Conservation (phyloP, 2,329 filamentous ascomycete genomes). For the Alternaria consortialis region DNA sequence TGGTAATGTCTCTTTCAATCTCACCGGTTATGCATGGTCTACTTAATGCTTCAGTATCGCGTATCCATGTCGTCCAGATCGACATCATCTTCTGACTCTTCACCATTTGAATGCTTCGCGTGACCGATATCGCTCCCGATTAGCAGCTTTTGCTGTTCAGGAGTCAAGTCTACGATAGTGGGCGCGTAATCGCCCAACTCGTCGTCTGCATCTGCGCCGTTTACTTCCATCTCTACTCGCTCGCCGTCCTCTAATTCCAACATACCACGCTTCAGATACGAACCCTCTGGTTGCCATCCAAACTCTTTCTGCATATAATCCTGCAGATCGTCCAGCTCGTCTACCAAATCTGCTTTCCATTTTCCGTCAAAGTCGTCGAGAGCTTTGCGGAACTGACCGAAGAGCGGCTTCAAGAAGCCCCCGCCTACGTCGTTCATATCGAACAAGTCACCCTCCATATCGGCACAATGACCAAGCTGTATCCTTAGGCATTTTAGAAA, state of each 20-base stretch:
- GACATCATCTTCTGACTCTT: slow-evolving; percentile 50
- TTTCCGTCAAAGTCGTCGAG: slow-evolving; percentile 59
- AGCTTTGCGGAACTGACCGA: slow-evolving; percentile 61
- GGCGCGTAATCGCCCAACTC: slow-evolving; percentile 72
- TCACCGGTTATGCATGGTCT: slow-evolving; percentile 34
- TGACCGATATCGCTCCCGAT: slow-evolving; percentile 37
- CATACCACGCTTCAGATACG: slow-evolving; percentile 65
- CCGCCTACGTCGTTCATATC: slow-evolving; percentile 65
- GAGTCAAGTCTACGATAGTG: slow-evolving; percentile 64
- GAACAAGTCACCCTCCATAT: slow-evolving; percentile 69
- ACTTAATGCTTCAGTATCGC: slow-evolving; percentile 41
- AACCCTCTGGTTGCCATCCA: slow-evolving; percentile 66
- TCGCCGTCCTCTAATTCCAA: slow-evolving; percentile 71
- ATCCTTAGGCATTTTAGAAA: slow-evolving; percentile 60
- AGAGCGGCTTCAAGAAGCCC: slow-evolving; percentile 61
- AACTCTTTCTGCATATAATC: slow-evolving; percentile 63
- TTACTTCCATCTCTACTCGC: slow-evolving; percentile 66
- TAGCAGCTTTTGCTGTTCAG: slow-evolving; percentile 53
- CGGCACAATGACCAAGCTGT: slow-evolving; percentile 65
- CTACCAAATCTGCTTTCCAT: slow-evolving; percentile 57
- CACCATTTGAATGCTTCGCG: slow-evolving; percentile 26
- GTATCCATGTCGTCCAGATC: slow-evolving; percentile 53
- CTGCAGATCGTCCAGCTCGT: slow-evolving; percentile 65
- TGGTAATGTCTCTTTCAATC: slow-evolving; percentile 17
- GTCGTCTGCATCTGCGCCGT: slow-evolving; percentile 66